These are phyloP conservation scores for Russula dissimulans DNA, from an alignment of 768 basidiomycete genomes.

Conservation along the genomic window DNA sequence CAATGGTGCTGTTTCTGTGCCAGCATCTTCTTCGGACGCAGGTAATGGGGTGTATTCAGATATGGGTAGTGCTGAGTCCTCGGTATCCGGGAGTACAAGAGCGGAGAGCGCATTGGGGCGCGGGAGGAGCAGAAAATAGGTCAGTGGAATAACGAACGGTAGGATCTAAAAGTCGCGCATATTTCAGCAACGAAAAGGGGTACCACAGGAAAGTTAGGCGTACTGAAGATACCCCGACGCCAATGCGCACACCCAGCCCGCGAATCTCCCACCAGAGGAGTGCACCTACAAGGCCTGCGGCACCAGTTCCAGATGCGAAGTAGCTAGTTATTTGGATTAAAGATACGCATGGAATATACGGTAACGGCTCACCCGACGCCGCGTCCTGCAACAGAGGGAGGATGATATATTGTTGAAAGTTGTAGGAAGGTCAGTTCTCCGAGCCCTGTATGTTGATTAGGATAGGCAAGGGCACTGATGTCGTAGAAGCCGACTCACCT, in stretches of 20 bases:
- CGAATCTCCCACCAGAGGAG: conserved; percentile 93
- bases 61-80: conserved; percentile 9
- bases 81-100: conserved; percentile 24
- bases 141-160: conserved; percentile 69
- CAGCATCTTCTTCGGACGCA: conserved; percentile 19
- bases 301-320: conserved; percentile 91
- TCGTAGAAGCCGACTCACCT: neutral
- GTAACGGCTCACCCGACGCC: conserved; percentile 58
- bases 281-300: conserved; percentile 87
- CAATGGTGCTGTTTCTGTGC: conserved; percentile 18
- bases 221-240: conserved; percentile 78
- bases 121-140: conserved; percentile 75
- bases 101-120: conserved; percentile 40
- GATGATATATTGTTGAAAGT: conserved; percentile 74
- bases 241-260: conserved; percentile 70
- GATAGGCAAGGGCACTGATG: neutral
- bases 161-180: conserved; percentile 45
- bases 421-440: conserved; percentile 95
- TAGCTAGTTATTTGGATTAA: conserved; percentile 39
- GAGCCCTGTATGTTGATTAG: conserved; percentile 42
- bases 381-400: conserved; percentile 59
- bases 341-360: neutral
- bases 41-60: conserved; percentile 40
- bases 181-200: neutral
- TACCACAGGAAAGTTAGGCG: conserved; percentile 21